Evolutionary conservation across 352 stramenopile species (phyloP), one percentile per base, ranked within the genome.

Genomic region (Phytophthora litchii): DNA sequence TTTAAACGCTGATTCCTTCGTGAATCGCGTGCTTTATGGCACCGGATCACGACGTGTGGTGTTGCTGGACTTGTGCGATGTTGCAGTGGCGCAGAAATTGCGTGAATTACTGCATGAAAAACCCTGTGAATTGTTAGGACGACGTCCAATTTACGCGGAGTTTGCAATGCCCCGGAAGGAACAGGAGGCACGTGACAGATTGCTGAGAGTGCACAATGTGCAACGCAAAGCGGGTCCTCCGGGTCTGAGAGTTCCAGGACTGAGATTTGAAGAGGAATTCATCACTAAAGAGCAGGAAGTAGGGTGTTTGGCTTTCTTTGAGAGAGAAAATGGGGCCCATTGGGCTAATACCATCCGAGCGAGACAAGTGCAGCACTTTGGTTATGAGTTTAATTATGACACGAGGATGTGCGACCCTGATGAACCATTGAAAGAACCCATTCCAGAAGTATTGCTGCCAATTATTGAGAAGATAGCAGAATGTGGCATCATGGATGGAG

Each of bases 321-420:
- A 93, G 42, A 58, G 70, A 31, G 68, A 88, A 13, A 70, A 80
- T 21, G 67, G 76, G 4, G 52, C 29, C 0, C 70, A 72, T 23
- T 95, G 86, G 86, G 67, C 74, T n/a, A 78, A 81, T 35, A 92
- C 81, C 1, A 82, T 95, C 21, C 82, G 84, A 57, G 82, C 83
- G 20, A 83, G 89, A 29, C 86, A 94, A 48, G 89, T 96, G 54
- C 84, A 95, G 71, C 89, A 96, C 64, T 96, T 89, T 67, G 86
- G 88, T 17, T 94, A 83, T 59, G 83, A 83, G 60, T 96, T 96
- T 59, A 89, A 91, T 64, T 96, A 96, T 63, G 80, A 91, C 27
- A 93, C 84, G 29, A 76, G 83, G 0, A 64, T 74, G 1, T 92
- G 83, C 49, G 80, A 92, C 54, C 67, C 69, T 29, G 49, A 64